phyloP scores from a whole-genome alignment of 1,284 basidiomycete genomes.

The Trametes polyzona region DNA sequence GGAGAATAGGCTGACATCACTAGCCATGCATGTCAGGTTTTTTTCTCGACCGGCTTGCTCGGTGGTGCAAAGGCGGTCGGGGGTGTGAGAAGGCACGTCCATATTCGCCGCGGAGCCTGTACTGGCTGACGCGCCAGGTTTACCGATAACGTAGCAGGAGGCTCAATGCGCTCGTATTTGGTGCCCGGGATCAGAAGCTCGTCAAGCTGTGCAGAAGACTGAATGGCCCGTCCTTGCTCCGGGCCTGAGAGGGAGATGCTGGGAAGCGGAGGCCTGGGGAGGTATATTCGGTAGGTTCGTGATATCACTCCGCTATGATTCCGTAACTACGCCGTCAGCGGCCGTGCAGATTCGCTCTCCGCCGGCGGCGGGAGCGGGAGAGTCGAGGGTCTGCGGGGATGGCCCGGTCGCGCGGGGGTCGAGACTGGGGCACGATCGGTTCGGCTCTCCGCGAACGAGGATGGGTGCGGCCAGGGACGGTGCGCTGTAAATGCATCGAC shows the following conservation, averaged over 20 bases:
- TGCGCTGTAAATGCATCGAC: constrained; percentile 12
- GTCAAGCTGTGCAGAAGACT: constrained; percentile 23
- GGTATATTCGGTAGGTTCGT: constrained; percentile 13
- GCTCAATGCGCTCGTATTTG: constrained; percentile 9
- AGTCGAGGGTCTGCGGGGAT: background rate
- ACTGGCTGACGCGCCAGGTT: constrained; percentile 7
- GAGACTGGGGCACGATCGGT: constrained; percentile 12
- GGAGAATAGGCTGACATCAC: constrained; percentile 19
- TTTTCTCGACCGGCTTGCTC: background rate
- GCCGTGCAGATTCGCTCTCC: background rate
- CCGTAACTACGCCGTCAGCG: constrained; percentile 16
- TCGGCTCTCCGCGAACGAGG: constrained; percentile 8
- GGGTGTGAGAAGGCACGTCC: constrained; percentile 9
- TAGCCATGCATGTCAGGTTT: background rate
- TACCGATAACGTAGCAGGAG: constrained; percentile 13
- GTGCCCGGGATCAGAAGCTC: constrained; percentile 22
- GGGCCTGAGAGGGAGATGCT: constrained; percentile 8
- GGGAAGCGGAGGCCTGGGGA: background rate
- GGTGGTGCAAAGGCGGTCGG: constrained; percentile 3
- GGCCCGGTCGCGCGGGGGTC: constrained; percentile 2
- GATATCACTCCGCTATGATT: constrained; percentile 14
- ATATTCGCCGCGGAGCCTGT: background rate
- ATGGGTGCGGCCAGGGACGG: background rate
- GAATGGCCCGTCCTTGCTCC: constrained; percentile 16
- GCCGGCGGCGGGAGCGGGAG: constrained; percentile 2